Conservation (phyloP, 495 filamentous ascomycete genomes). For the Cercophora samala region DNA sequence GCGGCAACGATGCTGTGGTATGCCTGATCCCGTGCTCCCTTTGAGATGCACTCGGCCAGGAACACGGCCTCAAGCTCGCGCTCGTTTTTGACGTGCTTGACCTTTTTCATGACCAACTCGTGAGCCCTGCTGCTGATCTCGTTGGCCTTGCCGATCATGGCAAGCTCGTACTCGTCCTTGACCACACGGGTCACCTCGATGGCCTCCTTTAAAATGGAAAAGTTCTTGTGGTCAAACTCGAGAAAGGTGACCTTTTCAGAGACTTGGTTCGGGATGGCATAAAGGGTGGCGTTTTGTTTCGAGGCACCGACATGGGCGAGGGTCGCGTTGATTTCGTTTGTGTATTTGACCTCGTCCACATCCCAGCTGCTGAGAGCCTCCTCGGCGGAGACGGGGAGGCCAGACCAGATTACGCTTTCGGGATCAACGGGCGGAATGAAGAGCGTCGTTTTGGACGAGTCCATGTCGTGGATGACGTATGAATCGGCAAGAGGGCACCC, state of each 20-base stretch:
- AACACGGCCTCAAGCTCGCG: constrained; percentile 79
- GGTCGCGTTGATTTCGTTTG: constrained; percentile 64
- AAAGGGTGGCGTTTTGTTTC: constrained; percentile 53
- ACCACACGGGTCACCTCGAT: constrained; percentile 75
- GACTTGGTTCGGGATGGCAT: constrained; percentile 68
- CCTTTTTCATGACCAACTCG: constrained; percentile 62
- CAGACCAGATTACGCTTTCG: constrained; percentile 93
- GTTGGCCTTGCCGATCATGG: constrained; percentile 79
- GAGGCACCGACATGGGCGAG: constrained; percentile 48
- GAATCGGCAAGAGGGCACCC: constrained; percentile 82
- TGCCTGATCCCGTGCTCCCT: constrained; percentile 71
- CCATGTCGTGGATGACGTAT: constrained; percentile 76
- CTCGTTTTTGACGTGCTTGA: constrained; percentile 68
- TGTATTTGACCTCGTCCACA: constrained; percentile 70
- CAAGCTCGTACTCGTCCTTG: constrained; percentile 83
- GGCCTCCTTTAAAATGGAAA: constrained; percentile 61
- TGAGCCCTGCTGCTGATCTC: constrained; percentile 74
- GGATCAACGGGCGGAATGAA: constrained; percentile 89
- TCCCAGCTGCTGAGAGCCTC: constrained; percentile 77
- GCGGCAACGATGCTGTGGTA: constrained; percentile 82
- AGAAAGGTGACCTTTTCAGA: constrained; percentile 62
- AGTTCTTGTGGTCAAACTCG: constrained; percentile 60
- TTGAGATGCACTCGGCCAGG: constrained; percentile 67
- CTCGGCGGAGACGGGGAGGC: constrained; percentile 71
- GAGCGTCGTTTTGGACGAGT: constrained; percentile 67